These are phyloP conservation scores for Salvia splendens DNA, from an alignment of 257 asterid genomes.

Conservation along the genomic window DNA sequence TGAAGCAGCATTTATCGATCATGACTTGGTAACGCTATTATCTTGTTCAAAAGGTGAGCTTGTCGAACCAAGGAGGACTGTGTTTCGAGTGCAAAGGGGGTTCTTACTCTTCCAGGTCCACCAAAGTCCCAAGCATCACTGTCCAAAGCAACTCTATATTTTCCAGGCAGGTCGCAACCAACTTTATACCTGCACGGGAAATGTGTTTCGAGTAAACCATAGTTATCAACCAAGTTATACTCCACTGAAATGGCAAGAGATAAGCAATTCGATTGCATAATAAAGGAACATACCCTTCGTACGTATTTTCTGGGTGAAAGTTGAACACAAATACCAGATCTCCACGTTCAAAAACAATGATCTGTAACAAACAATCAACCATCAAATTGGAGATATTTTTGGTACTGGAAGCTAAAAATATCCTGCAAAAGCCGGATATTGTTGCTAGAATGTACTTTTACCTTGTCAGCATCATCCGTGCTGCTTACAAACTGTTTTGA, in stretches of 20 bases:
- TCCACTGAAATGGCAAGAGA: neutral
- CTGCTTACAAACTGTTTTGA: constrained; percentile 76
- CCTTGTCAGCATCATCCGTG: constrained; percentile 75
- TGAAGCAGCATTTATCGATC: neutral
- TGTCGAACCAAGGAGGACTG: neutral
- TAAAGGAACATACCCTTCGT: constrained; percentile 65
- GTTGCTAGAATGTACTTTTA: constrained; percentile 32
- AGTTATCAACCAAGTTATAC: neutral
- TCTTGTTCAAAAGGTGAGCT: neutral
- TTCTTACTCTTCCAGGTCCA: constrained; percentile 92
- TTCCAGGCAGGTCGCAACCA: constrained; percentile 96
- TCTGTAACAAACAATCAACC: constrained; percentile 50
- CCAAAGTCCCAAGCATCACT: constrained; percentile 93
- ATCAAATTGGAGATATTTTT: neutral
- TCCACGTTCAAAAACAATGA: constrained; percentile 91
- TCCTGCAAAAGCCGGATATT: constrained; percentile 26
- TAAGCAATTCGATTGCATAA: constrained; percentile 27
- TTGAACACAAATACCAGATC: constrained; percentile 88
- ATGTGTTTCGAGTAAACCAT: constrained; percentile 4
- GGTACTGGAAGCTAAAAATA: constrained; percentile 5
- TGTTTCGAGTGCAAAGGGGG: constrained; percentile 23
- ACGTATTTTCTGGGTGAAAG: constrained; percentile 82
- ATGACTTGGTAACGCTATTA: neutral
- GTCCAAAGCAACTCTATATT: constrained; percentile 85
- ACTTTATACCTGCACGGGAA: constrained; percentile 77